Base-by-base conservation (phyloP, 257 asterid genomes). In the Solanum clarkiae region DNA sequence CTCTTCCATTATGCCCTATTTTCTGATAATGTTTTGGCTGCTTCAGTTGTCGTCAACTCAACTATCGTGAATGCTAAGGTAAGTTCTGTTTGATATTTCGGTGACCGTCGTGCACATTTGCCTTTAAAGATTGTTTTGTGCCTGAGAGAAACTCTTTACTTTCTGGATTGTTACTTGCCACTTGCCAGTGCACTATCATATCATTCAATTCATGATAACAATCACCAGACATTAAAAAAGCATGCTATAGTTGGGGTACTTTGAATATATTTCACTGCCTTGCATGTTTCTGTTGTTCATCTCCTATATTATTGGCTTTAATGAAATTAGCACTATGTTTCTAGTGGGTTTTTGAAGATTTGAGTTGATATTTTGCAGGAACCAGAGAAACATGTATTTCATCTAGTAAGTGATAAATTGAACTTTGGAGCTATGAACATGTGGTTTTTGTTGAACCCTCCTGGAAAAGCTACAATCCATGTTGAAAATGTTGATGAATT, bases 381-480 rank as follows among this genome's bases (percentile, higher is more conserved):
- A 80, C 97, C 99, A 59, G 95, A 89, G 91, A 94, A 97, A 84
- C 98, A 97, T 32, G 98, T 97, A 77, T 97, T 97, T 87, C 99
- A 97, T 92, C 98, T 97, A 54, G 99, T 97, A 85, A 97, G 97
- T 36, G 98, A 97, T 90, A 97, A 97, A 91, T 88, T 97, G 93
- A 97, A 97, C 91, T 97, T 95, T 89, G 99, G 97, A 54, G 99
- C 99, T 42, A 95, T 95, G 98, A 97, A 94, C 87, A 97, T 97
- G 99, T 97, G 99, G 99, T 97, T 97, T 91, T 92, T 97, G 84
- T 90, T 97, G 92, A 97, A 97, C 89, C 98, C 98, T 66, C 99
- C 98, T 59, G 98, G 99, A 79, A 94, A 93, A 92, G 99, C 98
- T 86, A 93, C 99, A 56, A 95, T 97, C 85, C 93, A 95, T 84